Base-by-base conservation (phyloP, 2,329 filamentous ascomycete genomes). In the Cladosporium sphaerospermum region DNA sequence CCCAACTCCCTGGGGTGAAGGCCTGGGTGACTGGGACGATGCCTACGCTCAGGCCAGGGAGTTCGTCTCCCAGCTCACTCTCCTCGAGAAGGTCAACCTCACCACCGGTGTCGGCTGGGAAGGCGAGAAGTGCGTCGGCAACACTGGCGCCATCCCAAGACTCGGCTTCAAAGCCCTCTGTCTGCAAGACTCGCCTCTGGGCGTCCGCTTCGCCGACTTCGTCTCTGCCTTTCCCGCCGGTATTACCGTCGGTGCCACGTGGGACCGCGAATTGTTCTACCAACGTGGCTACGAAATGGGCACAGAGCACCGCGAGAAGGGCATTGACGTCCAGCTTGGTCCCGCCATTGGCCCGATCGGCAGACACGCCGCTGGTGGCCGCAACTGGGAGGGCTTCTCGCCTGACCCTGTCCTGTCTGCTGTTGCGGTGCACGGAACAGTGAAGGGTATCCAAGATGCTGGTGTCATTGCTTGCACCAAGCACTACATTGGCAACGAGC, bases 1-100 rank as follows among this genome's bases (percentile, higher is more conserved):
- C 65, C 90, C 90, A 1, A 91, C 88, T 28, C 90, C 90, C 74
- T 95, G 90, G 89, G 85, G 86, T 73, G 81, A 87, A 57, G 85
- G 88, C 14, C 69, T 80, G 5, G 87, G 86, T 9, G 74, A 80
- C 42, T 96, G 90, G 90, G 78, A 80, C 51, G 79, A 82, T 6
- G 89, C 89, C 37, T 91, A 95, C 61, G 73, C 72, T 16, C 84
- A 86, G 69, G 91, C 91, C 1, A 82, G 81, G 60, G 81, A 78
- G 2, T 92, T 96, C 63, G 89, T 96, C 43, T 86, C 85, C 9
- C 83, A 90, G 67, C 73, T 96, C 71, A 95, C 89, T 0, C 77
- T 96, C 34, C 67, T 83, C 9, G 91, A 96, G 70, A 96, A 96
- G 74, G 89, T 97, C 70, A 97, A 97, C 69, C 69, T 99, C 59